Percentiles rank a stretch among this genome's conserved stretches.
Conservation (phyloP, 768 basidiomycete genomes). For the Nevesoporus exiguus region DNA sequence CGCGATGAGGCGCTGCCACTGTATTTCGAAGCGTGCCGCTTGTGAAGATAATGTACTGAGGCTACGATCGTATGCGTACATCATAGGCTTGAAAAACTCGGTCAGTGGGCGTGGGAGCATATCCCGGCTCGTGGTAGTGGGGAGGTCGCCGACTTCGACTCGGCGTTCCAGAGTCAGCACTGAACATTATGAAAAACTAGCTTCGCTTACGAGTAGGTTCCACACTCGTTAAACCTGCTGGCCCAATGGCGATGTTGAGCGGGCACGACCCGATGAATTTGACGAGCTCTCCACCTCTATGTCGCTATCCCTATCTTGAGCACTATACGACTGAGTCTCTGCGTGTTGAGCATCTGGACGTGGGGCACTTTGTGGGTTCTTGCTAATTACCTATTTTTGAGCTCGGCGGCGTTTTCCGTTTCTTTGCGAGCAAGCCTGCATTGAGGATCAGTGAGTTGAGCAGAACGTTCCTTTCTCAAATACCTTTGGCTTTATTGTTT, state of each 20-base stretch:
- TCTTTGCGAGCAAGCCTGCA: slow-evolving; percentile 2
- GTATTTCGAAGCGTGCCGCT: slow-evolving; percentile 9
- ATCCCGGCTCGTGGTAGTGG: neutral
- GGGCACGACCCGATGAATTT: neutral
- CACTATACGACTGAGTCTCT: neutral
- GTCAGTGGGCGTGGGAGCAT: slow-evolving; percentile 3
- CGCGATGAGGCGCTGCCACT: slow-evolving; percentile 5
- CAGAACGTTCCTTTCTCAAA: neutral
- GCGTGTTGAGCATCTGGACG: neutral
- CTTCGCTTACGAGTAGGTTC: slow-evolving; percentile 2
- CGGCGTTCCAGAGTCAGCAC: neutral
- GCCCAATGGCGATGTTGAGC: neutral
- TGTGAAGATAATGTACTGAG: slow-evolving; percentile 1
- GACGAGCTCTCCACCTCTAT: slow-evolving; percentile 3
- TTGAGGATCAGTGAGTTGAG: neutral
- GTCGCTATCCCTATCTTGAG: neutral
- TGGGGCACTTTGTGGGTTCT: slow-evolving; percentile 1
- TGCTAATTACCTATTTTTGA: neutral
- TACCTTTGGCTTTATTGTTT: slow-evolving; percentile 4
- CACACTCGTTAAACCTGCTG: neutral
- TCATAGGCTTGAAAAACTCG: slow-evolving; percentile 11
- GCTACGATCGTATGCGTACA: slow-evolving; percentile 7
- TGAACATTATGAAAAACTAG: neutral
- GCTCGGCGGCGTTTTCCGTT: neutral
- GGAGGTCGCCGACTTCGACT: slow-evolving; percentile 1